phyloP scores from a whole-genome alignment of 441 rosid genomes.

The Biscutella laevigata region DNA sequence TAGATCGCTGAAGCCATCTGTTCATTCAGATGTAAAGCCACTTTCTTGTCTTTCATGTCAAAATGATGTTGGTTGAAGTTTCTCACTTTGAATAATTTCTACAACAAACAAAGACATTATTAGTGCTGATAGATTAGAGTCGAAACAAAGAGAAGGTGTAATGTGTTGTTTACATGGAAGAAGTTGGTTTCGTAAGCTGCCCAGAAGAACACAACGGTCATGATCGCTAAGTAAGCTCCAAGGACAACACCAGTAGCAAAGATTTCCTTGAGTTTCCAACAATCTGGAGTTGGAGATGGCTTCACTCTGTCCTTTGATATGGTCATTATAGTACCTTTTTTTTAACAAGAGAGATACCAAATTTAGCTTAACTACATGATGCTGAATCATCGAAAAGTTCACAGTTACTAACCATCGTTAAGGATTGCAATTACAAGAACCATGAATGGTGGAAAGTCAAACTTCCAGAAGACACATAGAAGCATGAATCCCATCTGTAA shows the following conservation, averaged over 20 bases:
- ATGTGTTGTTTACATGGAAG: constrained; percentile 28
- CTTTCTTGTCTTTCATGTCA: constrained; percentile 28
- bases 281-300: constrained; percentile 48
- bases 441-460: constrained; percentile 53
- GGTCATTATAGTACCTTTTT: constrained; percentile 55
- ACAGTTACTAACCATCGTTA: too few species aligned
- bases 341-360: background rate
- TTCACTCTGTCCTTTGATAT: constrained; percentile 59
- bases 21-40: constrained; percentile 23
- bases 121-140: background rate
- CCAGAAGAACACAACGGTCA: constrained; percentile 47
- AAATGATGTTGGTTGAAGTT: constrained; percentile 31
- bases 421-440: constrained; percentile 46
- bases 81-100: constrained; percentile 34
- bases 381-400: too few species aligned
- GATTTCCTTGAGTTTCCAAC: constrained; percentile 54
- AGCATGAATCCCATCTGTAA: constrained; percentile 42
- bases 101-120: background rate
- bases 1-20: constrained; percentile 37
- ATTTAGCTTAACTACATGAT: too few species aligned
- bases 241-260: constrained; percentile 42
- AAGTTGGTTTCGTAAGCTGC: constrained; percentile 41
- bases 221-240: constrained; percentile 40
- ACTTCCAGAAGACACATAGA: constrained; percentile 38
- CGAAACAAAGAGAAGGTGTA: background rate